These are phyloP conservation scores for Gigaspora rosea DNA, from an alignment of 192 early-diverging fungal genomes.

Conservation along the genomic window DNA sequence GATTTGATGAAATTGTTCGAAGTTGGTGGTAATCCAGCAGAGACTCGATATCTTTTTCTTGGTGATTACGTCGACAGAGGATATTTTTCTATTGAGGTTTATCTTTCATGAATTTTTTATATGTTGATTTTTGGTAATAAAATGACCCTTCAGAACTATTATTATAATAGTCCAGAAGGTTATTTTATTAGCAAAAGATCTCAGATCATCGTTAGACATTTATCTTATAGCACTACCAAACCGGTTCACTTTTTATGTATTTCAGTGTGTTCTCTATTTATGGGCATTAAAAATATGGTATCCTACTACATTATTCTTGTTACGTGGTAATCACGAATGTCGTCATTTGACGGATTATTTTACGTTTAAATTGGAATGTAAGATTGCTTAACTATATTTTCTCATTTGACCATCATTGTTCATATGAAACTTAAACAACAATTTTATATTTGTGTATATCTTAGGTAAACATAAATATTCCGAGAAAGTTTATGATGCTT, in stretches of 20 bases:
- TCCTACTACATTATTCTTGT: constrained; percentile 79
- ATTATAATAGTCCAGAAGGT: background rate
- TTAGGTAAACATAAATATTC: constrained; percentile 93
- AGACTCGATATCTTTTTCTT: constrained; percentile 89
- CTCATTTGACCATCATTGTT: background rate
- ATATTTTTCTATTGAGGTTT: constrained; percentile 95
- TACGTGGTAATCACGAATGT: constrained; percentile 97
- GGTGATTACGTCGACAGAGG: constrained; percentile 98
- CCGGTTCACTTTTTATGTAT: background rate
- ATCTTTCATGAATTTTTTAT: background rate
- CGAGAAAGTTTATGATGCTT: constrained; percentile 87
- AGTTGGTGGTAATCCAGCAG: constrained; percentile 91
- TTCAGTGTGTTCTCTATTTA: constrained; percentile 87
- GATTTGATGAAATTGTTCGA: constrained; percentile 98
- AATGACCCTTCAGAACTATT: background rate
- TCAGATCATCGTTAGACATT: too few species aligned
- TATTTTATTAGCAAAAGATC: too few species aligned
- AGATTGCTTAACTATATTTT: constrained; percentile 24
- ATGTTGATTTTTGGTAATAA: background rate
- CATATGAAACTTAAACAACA: background rate
- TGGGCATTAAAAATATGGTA: constrained; percentile 93
- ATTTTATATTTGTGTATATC: background rate
- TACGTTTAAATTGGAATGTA: constrained; percentile 98
- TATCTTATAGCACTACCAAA: too few species aligned
- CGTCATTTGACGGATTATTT: constrained; percentile 97